phyloP scores from a whole-genome alignment of 495 filamentous ascomycete genomes.

The Haplographium delicatum region DNA sequence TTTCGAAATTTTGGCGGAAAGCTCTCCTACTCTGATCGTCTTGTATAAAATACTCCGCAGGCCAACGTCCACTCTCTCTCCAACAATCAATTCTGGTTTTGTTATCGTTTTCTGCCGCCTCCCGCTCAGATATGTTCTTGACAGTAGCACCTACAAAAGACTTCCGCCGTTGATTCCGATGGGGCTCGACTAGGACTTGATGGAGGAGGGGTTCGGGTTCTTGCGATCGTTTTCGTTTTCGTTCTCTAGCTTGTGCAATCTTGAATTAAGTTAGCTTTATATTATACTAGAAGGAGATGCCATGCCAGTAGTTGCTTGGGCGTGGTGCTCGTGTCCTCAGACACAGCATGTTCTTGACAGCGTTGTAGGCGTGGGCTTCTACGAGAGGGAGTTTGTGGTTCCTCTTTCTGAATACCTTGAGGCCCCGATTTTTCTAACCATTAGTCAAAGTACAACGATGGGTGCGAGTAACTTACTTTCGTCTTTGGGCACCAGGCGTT shows the following conservation, averaged over 20 bases:
- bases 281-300: constrained; percentile 17
- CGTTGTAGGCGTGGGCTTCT: constrained; percentile 20
- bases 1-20: background rate
- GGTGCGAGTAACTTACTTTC: constrained; percentile 10
- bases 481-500: constrained; percentile 12
- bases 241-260: constrained; percentile 16
- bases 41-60: constrained; percentile 2
- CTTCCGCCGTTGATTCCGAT: constrained; percentile 13
- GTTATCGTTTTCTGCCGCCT: constrained; percentile 4
- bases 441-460: constrained; percentile 17
- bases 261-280: constrained; percentile 25
- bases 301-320: constrained; percentile 12
- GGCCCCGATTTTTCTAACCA: constrained; percentile 10
- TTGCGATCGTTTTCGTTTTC: constrained; percentile 18
- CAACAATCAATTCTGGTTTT: constrained; percentile 24
- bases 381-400: constrained; percentile 14
- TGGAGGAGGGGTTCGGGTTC: constrained; percentile 9
- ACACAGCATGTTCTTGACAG: constrained; percentile 15
- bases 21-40: background rate
- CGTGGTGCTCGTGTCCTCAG: constrained; percentile 11
- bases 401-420: constrained; percentile 20
- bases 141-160: constrained; percentile 7
- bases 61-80: constrained; percentile 22
- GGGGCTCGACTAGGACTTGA: background rate
- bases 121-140: constrained; percentile 5